Evolutionary conservation across 257 asterid genomes (phyloP), one percentile per base, ranked within the genome.

Genomic region (Capsicum baccatum): DNA sequence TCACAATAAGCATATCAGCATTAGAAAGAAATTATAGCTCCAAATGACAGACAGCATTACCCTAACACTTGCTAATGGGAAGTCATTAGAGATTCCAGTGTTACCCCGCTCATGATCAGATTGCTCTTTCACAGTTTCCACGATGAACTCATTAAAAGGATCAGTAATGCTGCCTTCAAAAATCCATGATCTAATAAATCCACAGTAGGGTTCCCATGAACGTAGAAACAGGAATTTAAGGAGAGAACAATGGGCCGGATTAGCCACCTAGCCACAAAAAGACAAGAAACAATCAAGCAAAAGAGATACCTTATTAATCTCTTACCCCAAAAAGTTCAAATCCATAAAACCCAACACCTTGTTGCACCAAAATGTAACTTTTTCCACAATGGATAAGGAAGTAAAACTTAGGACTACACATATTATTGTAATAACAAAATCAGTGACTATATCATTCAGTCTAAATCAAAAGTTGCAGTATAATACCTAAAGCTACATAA

Each of bases 171-270:
- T 88, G 71, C 97, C 99, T 87, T 95, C 97, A 80, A 87, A 97
- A 84, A 97, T 94, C 98, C 99, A 97, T 52, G 98, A 90, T 92
- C 96, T 95, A 86, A 97, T 91, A 89, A 95, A 97, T 66, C 88
- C 92, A 89, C 88, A 88, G 88, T 94, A 97, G 35, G 99, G 99
- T 87, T 97, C 98, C 89, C 89, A 92, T 78, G 98, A 89, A 89
- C 91, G 92, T 82, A 92, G 91, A 89, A 97, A 95, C 82, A 97
- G 94, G 85, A 94, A 97, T 93, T 94, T 97, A 84, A 95, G 94
- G 85, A 95, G 91, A 85, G 95, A 81, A 86, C 88, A 86, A 85
- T 95, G 97, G 83, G 90, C 97, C 57, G 97, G 95, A 92, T 94
- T 97, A 79, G 96, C 98, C 80, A 91, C 95, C 99, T 97, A 88